Conservation (phyloP, 768 basidiomycete species). For the Terana coerulea region DNA sequence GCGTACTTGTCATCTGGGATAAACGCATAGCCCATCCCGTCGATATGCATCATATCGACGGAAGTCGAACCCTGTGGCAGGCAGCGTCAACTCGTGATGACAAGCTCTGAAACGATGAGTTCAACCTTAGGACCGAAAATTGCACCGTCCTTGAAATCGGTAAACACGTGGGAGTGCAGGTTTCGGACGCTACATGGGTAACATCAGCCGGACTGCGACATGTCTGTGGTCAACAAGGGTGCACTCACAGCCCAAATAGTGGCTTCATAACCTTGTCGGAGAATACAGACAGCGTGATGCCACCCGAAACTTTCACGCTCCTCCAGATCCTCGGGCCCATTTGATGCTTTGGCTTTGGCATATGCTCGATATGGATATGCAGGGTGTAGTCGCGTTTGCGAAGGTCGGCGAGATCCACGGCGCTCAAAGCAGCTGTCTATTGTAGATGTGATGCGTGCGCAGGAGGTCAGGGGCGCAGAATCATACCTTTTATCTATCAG, state of each 20-base stretch:
- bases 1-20: slow-evolving; percentile 8
- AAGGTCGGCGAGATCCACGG: slow-evolving; percentile 1
- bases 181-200: slow-evolving; percentile 2
- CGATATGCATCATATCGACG: slow-evolving; percentile 11
- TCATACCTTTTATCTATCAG: slow-evolving; percentile 9
- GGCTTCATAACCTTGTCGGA: slow-evolving; percentile 11
- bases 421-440: not conserved
- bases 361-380: slow-evolving; percentile 2
- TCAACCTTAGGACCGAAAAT: slow-evolving; percentile 9
- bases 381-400: slow-evolving; percentile 5
- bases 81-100: not conserved
- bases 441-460: too few species aligned
- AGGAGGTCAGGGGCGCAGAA: too few species aligned
- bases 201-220: not conserved
- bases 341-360: too few species aligned
- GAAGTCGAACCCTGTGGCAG: slow-evolving; percentile 1
- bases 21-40: slow-evolving; percentile 8
- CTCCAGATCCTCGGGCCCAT: not conserved
- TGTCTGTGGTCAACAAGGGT: not conserved
- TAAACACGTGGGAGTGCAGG: slow-evolving; percentile 7
- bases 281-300: slow-evolving; percentile 5
- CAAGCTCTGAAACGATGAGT: not conserved
- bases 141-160: slow-evolving; percentile 8
- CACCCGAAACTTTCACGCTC: slow-evolving; percentile 5
- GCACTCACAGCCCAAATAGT: slow-evolving; percentile 7